Conservation (phyloP, 805 yeast genomes). For the Candida orba region DNA sequence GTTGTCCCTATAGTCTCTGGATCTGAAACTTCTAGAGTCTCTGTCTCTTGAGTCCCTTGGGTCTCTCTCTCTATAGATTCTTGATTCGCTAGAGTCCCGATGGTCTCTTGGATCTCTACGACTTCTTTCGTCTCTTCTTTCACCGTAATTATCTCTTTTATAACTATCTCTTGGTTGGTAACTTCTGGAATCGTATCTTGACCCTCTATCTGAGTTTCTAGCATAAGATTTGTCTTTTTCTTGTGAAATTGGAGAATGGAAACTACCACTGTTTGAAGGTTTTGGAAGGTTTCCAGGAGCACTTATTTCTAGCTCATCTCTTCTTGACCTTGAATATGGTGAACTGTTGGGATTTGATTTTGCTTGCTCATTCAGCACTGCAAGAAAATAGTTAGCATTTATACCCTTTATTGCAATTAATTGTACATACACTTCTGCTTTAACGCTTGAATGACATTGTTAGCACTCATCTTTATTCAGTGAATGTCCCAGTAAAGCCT, state of each 20-base stretch:
- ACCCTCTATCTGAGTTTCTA: not conserved
- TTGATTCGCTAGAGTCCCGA: not conserved
- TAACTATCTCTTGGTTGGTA: not conserved
- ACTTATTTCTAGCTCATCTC: not conserved
- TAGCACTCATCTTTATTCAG: conserved; percentile 14
- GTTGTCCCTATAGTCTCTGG: conserved; percentile 2
- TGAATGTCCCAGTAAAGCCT: not conserved
- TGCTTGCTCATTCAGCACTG: conserved; percentile 14
- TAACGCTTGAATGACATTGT: conserved; percentile 18
- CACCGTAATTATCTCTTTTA: not conserved
- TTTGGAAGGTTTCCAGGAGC: no score
- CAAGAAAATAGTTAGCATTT: conserved; percentile 2
- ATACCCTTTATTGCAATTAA: no score
- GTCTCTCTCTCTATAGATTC: conserved; percentile 4
- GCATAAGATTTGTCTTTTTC: not conserved
- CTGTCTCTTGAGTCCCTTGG: no score
- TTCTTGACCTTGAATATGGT: conserved; percentile 9
- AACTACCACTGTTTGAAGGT: conserved; percentile 2
- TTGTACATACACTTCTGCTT: conserved; percentile 19
- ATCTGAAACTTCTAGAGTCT: conserved; percentile 7
- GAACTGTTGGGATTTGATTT: not conserved
- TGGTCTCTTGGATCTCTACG: not conserved
- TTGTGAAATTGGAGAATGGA: not conserved
- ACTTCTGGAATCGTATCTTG: conserved; percentile 1
- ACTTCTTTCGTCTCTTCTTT: conserved; percentile 3